These are phyloP conservation scores for Raffaelea ambrosiae DNA, from an alignment of 2,329 filamentous ascomycete genomes.

Conservation along the genomic window DNA sequence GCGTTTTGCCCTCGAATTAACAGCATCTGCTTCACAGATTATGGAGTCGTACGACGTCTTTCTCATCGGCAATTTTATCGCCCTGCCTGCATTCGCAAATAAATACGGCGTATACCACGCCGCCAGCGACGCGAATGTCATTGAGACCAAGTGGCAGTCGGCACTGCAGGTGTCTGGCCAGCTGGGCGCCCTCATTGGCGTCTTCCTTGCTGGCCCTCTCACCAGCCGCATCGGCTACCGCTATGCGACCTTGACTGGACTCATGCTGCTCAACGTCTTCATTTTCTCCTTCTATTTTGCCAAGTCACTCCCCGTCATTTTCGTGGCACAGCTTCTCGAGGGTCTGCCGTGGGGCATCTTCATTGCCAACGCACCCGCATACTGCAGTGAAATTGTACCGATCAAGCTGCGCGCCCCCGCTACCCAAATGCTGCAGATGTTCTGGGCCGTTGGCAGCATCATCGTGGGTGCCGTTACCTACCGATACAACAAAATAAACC, in stretches of 20 bases:
- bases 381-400: constrained; percentile 53
- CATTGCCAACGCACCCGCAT: constrained; percentile 56
- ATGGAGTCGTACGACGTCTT: constrained; percentile 60
- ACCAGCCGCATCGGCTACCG: constrained; percentile 52
- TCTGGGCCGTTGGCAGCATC: constrained; percentile 54
- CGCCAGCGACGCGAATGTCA: constrained; percentile 22
- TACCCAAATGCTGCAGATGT: constrained; percentile 58
- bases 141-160: constrained; percentile 48
- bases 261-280: constrained; percentile 49
- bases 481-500: constrained; percentile 31
- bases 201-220: constrained; percentile 51
- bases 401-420: constrained; percentile 46
- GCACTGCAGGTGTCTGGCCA: constrained; percentile 47
- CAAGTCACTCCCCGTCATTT: constrained; percentile 27
- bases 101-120: constrained; percentile 34
- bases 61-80: constrained; percentile 51
- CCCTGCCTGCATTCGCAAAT: constrained; percentile 34
- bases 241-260: constrained; percentile 44
- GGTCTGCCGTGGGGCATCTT: constrained; percentile 60
- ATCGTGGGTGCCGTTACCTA: constrained; percentile 51
- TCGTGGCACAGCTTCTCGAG: constrained; percentile 49
- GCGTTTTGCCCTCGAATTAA: constrained; percentile 10
- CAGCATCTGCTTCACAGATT: constrained; percentile 37
- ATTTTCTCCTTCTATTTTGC: constrained; percentile 46
- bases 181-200: constrained; percentile 51